Conservation (phyloP, 768 basidiomycete genomes). For the Suillus clintonianus region DNA sequence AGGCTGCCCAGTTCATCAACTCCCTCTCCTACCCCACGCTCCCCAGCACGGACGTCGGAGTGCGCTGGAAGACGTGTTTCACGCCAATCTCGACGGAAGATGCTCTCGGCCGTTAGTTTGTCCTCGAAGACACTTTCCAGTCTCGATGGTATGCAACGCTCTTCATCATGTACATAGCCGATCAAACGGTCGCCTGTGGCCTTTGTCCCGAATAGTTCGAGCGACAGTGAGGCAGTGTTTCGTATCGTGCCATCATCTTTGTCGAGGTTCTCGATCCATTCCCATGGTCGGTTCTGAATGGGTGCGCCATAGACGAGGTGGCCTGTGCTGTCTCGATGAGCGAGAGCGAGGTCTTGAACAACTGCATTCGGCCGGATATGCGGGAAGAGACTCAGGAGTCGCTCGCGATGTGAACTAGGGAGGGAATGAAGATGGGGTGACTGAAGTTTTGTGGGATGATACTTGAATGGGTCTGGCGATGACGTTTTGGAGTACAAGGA, state of each 20-base stretch:
- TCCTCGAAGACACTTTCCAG: conserved; percentile 64
- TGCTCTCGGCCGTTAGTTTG: conserved; percentile 56
- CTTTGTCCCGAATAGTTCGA: conserved; percentile 69
- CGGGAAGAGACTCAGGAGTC: conserved; percentile 60
- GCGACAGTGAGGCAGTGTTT: conserved; percentile 70
- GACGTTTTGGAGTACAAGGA: conserved; percentile 56
- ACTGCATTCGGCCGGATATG: conserved; percentile 50
- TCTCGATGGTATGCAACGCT: conserved; percentile 5
- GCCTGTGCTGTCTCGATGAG: conserved; percentile 57
- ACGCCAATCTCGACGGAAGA: conserved; percentile 77
- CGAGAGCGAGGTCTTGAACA: conserved; percentile 59
- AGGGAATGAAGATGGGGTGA: conserved; percentile 55
- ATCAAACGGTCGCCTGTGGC: conserved; percentile 60
- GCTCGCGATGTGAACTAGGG: conserved; percentile 57
- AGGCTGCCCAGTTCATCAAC: conserved; percentile 31
- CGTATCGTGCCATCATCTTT: conserved; percentile 51
- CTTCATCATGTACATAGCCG: conserved; percentile 19
- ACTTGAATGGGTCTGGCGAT: conserved; percentile 58
- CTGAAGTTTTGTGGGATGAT: conserved; percentile 56
- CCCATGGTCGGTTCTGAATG: conserved; percentile 80
- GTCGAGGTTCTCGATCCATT: conserved; percentile 76
- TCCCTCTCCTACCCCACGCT: conserved; percentile 21
- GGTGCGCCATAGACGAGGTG: conserved; percentile 48
- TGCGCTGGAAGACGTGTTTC: conserved; percentile 54
- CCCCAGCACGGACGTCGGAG: conserved; percentile 17